Evolutionary conservation across 192 early-diverging fungal genomes (phyloP).

Genomic region (Helicostylum pulchrum): DNA sequence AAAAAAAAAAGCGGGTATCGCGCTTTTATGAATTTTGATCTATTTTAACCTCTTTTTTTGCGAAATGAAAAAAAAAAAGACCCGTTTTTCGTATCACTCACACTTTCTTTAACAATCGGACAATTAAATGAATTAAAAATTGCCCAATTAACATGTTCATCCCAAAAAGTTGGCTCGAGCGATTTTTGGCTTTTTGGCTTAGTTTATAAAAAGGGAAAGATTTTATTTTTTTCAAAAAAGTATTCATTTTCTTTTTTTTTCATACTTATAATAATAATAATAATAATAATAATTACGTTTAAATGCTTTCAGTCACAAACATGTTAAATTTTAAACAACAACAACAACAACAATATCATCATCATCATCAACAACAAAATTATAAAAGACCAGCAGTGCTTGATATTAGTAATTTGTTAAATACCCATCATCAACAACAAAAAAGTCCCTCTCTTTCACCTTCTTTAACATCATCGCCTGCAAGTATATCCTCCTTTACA

Average conservation of each 20-base stretch:
- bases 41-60: too few species aligned
- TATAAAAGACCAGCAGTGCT: constrained; percentile 27
- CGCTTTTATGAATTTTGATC: neutral
- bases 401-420: constrained; percentile 32
- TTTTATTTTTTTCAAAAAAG: neutral
- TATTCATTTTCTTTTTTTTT: neutral
- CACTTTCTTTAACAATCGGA: neutral
- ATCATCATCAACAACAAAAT: neutral
- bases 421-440: constrained; percentile 4
- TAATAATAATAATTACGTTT: neutral
- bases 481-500: constrained; percentile 22
- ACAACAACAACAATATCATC: constrained; percentile 2
- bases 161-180: constrained; percentile 14
- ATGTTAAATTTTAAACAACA: constrained; percentile 14
- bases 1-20: neutral
- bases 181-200: neutral
- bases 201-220: neutral
- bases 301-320: constrained; percentile 16
- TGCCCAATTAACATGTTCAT: neutral
- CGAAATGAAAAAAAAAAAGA: constrained; percentile 15
- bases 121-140: neutral
- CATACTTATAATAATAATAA: neutral
- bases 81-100: constrained; percentile 5
- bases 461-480: constrained; percentile 22
- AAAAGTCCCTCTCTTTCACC: constrained; percentile 25